A percentile compares a stretch with the other conserved stretches of the same genome.
These are phyloP conservation scores for Plenodomus tracheiphilus DNA, from an alignment of 2,329 filamentous ascomycete genomes.

Conservation along the genomic window DNA sequence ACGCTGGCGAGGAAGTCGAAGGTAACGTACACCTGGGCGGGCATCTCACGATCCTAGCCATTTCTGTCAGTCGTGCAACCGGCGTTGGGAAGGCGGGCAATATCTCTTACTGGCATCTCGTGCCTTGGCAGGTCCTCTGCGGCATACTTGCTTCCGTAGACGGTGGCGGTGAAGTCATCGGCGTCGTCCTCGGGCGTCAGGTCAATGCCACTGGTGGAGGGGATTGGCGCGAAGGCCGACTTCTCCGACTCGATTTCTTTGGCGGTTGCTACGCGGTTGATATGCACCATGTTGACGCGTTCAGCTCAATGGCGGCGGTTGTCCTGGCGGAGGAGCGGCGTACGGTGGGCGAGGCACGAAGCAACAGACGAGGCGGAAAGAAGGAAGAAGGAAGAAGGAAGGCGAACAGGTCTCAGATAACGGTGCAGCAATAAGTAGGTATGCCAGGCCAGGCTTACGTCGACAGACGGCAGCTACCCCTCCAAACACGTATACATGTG, in stretches of 20 bases:
- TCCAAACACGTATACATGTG: constrained; percentile 1
- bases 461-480: background rate
- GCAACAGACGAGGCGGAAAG: background rate
- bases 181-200: constrained; percentile 38
- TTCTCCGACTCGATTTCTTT: constrained; percentile 42
- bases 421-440: background rate
- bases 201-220: constrained; percentile 20
- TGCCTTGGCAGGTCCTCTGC: constrained; percentile 76
- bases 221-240: constrained; percentile 22
- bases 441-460: constrained; percentile 13
- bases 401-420: too few relatives aligned
- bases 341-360: background rate
- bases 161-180: constrained; percentile 70
- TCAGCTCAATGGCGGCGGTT: constrained; percentile 4
- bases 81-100: background rate
- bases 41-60: constrained; percentile 68
- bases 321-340: background rate
- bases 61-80: background rate
- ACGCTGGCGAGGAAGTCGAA: background rate
- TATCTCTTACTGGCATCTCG: constrained; percentile 75
- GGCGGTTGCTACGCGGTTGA: constrained; percentile 49
- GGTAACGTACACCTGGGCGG: constrained; percentile 65
- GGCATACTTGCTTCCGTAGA: constrained; percentile 88
- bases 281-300: constrained; percentile 52
- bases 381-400: background rate